Conservation (phyloP, 768 basidiomycete genomes). For the Multifurca ochricompacta region DNA sequence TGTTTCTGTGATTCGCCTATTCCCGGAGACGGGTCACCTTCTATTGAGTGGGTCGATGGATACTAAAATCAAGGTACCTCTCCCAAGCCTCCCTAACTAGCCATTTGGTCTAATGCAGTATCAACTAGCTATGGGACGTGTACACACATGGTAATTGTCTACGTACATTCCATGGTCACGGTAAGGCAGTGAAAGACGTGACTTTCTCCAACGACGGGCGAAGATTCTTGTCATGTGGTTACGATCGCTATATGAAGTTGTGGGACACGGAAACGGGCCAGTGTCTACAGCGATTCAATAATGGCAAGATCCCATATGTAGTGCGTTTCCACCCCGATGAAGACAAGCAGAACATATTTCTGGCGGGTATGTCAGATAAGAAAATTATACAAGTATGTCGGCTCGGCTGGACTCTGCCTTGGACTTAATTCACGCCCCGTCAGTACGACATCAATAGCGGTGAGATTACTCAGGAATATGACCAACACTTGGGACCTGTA, state of each 20-base stretch:
- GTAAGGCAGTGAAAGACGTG: slow-evolving; percentile 93
- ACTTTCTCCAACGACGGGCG: slow-evolving; percentile 91
- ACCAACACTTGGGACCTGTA: slow-evolving; percentile 96
- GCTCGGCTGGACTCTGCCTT: neutral
- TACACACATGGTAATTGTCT: slow-evolving; percentile 96
- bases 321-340: slow-evolving; percentile 93
- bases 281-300: slow-evolving; percentile 93
- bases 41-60: slow-evolving; percentile 95
- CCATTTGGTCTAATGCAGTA: neutral
- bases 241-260: slow-evolving; percentile 96
- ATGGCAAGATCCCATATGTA: slow-evolving; percentile 96
- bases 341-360: slow-evolving; percentile 92
- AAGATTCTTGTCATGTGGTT: slow-evolving; percentile 84
- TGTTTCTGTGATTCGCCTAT: slow-evolving; percentile 87
- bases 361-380: slow-evolving; percentile 99
- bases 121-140: slow-evolving; percentile 84
- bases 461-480: slow-evolving; percentile 97
- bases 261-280: slow-evolving; percentile 99
- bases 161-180: slow-evolving; percentile 94
- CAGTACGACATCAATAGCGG: slow-evolving; percentile 94
- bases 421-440: slow-evolving; percentile 2
- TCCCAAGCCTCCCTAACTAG: neutral
- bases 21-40: slow-evolving; percentile 90
- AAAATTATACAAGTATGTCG: slow-evolving; percentile 88
- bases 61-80: slow-evolving; percentile 87